Evolutionary conservation across 805 yeast genomes (phyloP).

Genomic region (Candida nonsorbophila): DNA sequence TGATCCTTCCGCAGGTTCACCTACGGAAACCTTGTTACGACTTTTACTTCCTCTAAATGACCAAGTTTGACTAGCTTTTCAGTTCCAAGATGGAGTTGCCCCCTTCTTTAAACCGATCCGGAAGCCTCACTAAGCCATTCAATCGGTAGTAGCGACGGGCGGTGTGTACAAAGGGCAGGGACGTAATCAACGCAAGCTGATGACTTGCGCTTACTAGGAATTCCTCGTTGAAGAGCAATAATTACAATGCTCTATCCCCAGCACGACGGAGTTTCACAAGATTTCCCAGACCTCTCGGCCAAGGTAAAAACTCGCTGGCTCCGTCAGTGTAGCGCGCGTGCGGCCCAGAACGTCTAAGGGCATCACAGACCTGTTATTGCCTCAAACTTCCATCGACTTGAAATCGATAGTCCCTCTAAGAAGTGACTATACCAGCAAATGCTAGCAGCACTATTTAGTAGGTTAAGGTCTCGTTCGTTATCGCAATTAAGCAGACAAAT

Average conservation of each 20-base stretch:
- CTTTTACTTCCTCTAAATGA: slow-evolving; percentile 42
- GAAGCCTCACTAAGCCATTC: slow-evolving; percentile 40
- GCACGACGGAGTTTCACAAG: slow-evolving; percentile 35
- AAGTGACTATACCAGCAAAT: slow-evolving; percentile 29
- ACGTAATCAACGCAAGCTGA: slow-evolving; percentile 42
- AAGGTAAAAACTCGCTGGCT: slow-evolving; percentile 30
- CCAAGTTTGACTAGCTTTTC: slow-evolving; percentile 38
- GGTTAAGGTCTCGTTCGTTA: slow-evolving; percentile 45
- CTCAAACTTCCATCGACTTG: slow-evolving; percentile 42
- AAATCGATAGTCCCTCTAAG: slow-evolving; percentile 40
- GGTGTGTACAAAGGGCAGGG: slow-evolving; percentile 40
- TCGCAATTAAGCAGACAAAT: slow-evolving; percentile 46
- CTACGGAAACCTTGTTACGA: slow-evolving; percentile 42
- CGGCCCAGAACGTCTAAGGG: slow-evolving; percentile 45
- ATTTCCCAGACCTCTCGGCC: slow-evolving; percentile 15
- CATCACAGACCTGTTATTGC: slow-evolving; percentile 43
- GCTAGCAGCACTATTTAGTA: slow-evolving; percentile 31
- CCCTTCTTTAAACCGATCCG: slow-evolving; percentile 29
- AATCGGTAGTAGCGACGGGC: slow-evolving; percentile 44
- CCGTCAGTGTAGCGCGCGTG: slow-evolving; percentile 46
- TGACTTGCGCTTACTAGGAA: slow-evolving; percentile 44
- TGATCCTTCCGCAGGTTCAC: slow-evolving; percentile 39
- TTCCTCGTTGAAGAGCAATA: slow-evolving; percentile 43
- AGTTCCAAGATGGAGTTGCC: slow-evolving; percentile 29
- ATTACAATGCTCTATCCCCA: slow-evolving; percentile 14